These are phyloP conservation scores for Collybia sp. DNA, from an alignment of 768 basidiomycete species.

Conservation along the genomic window DNA sequence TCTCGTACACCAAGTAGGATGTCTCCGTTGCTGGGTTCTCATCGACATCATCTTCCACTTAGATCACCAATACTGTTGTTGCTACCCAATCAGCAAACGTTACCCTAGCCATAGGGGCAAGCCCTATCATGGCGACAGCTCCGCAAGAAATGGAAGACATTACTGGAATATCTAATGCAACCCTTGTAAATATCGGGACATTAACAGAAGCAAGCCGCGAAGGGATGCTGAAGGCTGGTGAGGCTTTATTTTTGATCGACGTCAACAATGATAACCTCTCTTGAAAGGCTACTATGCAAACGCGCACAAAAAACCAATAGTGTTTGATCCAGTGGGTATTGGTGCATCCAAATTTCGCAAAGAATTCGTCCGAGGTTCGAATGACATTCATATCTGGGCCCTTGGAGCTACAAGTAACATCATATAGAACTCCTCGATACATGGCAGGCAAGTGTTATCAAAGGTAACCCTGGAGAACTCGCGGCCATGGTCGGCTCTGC, in stretches of 20 bases:
- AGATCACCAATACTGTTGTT: conserved; percentile 91
- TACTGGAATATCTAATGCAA: conserved; percentile 53
- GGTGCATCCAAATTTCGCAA: conserved; percentile 78
- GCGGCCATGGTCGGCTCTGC: conserved; percentile 69
- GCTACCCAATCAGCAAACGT: conserved; percentile 88
- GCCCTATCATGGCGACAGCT: conserved; percentile 92
- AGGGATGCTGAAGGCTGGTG: conserved; percentile 75
- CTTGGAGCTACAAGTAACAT: background rate
- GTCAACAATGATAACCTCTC: background rate
- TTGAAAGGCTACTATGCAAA: conserved; percentile 51
- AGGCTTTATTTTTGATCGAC: background rate
- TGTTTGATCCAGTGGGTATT: conserved; percentile 91
- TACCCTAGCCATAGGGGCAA: conserved; percentile 82
- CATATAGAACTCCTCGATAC: conserved; percentile 56
- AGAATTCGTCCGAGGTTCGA: conserved; percentile 51
- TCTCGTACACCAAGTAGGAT: conserved; percentile 74
- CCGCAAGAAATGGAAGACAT: conserved; percentile 82
- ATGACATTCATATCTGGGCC: background rate
- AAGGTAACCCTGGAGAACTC: conserved; percentile 91
- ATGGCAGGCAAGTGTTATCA: conserved; percentile 90
- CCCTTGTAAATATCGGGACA: conserved; percentile 89
- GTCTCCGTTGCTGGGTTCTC: background rate
- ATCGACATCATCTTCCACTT: background rate
- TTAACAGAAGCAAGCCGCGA: conserved; percentile 50
- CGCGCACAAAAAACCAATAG: conserved; percentile 61